These are phyloP conservation scores for Coniella vitis DNA, from an alignment of 2,329 filamentous ascomycete species.

Conservation along the genomic window DNA sequence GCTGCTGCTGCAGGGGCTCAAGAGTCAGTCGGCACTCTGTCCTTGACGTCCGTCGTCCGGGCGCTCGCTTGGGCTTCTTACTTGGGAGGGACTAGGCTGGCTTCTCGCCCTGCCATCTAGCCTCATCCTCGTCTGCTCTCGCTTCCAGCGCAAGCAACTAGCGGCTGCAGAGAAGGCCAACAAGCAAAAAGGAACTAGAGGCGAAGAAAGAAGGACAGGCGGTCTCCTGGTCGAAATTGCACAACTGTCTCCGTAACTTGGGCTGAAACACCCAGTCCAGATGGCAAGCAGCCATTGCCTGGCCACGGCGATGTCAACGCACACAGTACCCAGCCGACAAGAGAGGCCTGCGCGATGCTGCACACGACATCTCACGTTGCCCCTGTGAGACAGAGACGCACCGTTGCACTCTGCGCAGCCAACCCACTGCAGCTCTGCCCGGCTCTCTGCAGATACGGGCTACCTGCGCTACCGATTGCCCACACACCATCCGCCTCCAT, in stretches of 20 bases:
- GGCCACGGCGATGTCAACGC: not conserved
- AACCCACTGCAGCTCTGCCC: too few relatives aligned
- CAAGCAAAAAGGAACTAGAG: not conserved
- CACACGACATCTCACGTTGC: too few relatives aligned
- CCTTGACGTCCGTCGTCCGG: not conserved
- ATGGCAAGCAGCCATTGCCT: not conserved
- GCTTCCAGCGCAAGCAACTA: not conserved
- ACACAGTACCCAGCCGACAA: not conserved
- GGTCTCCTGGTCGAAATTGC: not conserved
- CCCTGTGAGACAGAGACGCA: too few relatives aligned
- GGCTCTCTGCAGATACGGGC: too few relatives aligned
- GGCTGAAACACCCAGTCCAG: conserved; percentile 7
- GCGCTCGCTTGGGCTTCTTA: not conserved
- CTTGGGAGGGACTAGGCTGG: not conserved
- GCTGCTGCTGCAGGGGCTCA: not conserved
- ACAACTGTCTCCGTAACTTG: not conserved
- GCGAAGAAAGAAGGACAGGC: not conserved
- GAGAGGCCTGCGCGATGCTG: not conserved
- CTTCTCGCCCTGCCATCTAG: not conserved
- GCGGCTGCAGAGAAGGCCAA: not conserved
- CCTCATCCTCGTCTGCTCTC: not conserved
- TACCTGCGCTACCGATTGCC: not conserved
- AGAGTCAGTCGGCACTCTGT: not conserved
- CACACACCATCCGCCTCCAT: not conserved
- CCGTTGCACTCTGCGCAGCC: too few relatives aligned